Evolutionary conservation across 1,284 basidiomycete genomes (phyloP).

Genomic region (Naganishia liquefaciens): DNA sequence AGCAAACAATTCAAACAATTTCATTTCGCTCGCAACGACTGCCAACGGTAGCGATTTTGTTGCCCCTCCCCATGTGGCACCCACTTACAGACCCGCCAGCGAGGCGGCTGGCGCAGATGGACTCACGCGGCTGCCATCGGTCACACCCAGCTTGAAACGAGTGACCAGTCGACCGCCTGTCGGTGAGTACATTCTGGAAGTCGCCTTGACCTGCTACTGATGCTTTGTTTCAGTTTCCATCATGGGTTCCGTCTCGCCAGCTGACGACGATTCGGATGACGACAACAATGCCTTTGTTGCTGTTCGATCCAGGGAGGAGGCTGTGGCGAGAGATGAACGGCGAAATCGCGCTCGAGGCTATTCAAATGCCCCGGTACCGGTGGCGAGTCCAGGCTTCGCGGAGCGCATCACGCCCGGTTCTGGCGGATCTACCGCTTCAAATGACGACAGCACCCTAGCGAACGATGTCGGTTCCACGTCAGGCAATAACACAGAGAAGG

Average conservation of each 20-base stretch:
- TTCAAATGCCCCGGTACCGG: slow-evolving; percentile 10
- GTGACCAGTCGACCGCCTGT: slow-evolving; percentile 20
- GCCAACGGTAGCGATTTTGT: slow-evolving; percentile 14
- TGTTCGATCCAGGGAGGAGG: slow-evolving; percentile 47
- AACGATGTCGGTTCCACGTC: slow-evolving; percentile 4
- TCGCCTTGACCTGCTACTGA: background rate
- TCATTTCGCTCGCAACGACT: slow-evolving; percentile 11
- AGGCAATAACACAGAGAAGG: slow-evolving; percentile 8
- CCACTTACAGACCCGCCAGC: slow-evolving; percentile 4
- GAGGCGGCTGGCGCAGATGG: background rate
- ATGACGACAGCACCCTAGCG: slow-evolving; percentile 15
- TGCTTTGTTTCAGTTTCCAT: slow-evolving; percentile 1
- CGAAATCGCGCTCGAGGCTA: slow-evolving; percentile 25
- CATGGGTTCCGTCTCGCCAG: slow-evolving; percentile 31
- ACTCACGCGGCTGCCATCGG: slow-evolving; percentile 7
- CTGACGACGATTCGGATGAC: slow-evolving; percentile 45
- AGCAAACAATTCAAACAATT: slow-evolving; percentile 14
- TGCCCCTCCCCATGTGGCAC: slow-evolving; percentile 1
- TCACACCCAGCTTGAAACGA: slow-evolving; percentile 9
- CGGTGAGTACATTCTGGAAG: background rate
- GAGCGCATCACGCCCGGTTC: background rate
- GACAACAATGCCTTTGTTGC: slow-evolving; percentile 40
- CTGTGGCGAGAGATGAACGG: slow-evolving; percentile 23
- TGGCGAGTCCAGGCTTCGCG: background rate
- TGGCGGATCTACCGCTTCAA: background rate